A percentile compares a stretch with the other conserved stretches of the same genome.
Conservation (phyloP, 768 basidiomycete genomes). For the Rhizopogon vulgaris region DNA sequence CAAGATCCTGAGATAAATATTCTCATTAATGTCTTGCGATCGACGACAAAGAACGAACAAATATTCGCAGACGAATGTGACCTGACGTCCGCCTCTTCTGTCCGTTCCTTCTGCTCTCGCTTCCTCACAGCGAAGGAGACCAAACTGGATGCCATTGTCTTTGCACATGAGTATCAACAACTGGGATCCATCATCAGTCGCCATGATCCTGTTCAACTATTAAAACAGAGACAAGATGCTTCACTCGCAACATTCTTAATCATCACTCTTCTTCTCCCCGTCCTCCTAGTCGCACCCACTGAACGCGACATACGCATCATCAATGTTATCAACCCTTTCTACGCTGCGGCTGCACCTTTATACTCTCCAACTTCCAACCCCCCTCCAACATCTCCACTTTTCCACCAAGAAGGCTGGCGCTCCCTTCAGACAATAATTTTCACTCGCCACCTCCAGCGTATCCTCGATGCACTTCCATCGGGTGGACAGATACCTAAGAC, state of each 20-base stretch:
- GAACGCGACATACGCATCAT: slow-evolving; percentile 90
- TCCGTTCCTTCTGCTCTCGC: slow-evolving; percentile 61
- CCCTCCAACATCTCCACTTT: slow-evolving; percentile 24
- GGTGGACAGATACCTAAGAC: slow-evolving; percentile 45
- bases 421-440: slow-evolving; percentile 58
- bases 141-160: slow-evolving; percentile 72
- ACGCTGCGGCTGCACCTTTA: slow-evolving; percentile 65
- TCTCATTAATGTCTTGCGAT: slow-evolving; percentile 60
- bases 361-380: slow-evolving; percentile 26
- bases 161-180: slow-evolving; percentile 70
- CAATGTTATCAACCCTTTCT: slow-evolving; percentile 83
- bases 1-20: slow-evolving; percentile 43
- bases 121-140: slow-evolving; percentile 63
- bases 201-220: slow-evolving; percentile 25
- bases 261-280: slow-evolving; percentile 71
- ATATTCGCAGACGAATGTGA: slow-evolving; percentile 81
- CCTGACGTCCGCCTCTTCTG: slow-evolving; percentile 55
- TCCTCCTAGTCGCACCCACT: slow-evolving; percentile 73
- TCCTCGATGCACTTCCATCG: slow-evolving; percentile 74
- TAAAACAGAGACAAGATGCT: slow-evolving; percentile 36
- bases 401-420: slow-evolving; percentile 59
- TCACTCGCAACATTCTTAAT: slow-evolving; percentile 75
- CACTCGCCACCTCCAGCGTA: slow-evolving; percentile 76
- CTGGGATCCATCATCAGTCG: slow-evolving; percentile 43
- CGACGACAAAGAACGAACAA: slow-evolving; percentile 65